Evolutionary conservation across 2,329 filamentous ascomycete genomes (phyloP).

Genomic region (Fonsecaea erecta): DNA sequence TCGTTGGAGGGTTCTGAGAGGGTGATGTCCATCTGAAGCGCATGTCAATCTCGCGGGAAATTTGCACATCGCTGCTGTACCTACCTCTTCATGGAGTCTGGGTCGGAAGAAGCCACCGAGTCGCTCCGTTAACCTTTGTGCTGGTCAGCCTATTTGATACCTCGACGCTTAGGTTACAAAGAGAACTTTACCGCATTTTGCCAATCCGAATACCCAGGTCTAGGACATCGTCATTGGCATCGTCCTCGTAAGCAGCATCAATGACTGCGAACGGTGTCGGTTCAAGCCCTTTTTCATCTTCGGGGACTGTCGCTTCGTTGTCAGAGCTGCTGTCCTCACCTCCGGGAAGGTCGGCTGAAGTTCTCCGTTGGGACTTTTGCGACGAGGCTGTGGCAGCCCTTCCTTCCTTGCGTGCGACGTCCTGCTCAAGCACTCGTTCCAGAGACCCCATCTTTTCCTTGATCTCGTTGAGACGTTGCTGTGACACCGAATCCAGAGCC

Average conservation of each 20-base stretch:
- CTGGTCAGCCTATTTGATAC: not conserved
- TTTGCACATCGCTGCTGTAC: slow-evolving; percentile 28
- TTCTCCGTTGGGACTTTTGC: slow-evolving; percentile 53
- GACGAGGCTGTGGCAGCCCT: slow-evolving; percentile 6
- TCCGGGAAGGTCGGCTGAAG: slow-evolving; percentile 36
- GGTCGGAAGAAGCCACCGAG: slow-evolving; percentile 74
- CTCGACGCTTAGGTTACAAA: not conserved
- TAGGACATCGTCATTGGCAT: slow-evolving; percentile 67
- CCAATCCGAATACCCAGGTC: slow-evolving; percentile 75
- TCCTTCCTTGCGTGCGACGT: slow-evolving; percentile 56
- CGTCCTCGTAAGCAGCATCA: slow-evolving; percentile 71
- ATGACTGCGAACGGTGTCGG: slow-evolving; percentile 65
- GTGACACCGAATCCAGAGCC: slow-evolving; percentile 70
- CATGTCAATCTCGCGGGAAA: slow-evolving; percentile 14
- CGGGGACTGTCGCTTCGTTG: slow-evolving; percentile 46
- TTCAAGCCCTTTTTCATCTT: slow-evolving; percentile 65
- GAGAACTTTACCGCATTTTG: slow-evolving; percentile 59
- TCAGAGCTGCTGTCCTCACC: slow-evolving; percentile 61
- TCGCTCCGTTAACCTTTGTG: slow-evolving; percentile 66
- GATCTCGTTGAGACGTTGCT: slow-evolving; percentile 73
- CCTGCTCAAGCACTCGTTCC: slow-evolving; percentile 70
- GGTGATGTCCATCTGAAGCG: slow-evolving; percentile 17
- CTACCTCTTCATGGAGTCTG: slow-evolving; percentile 71
- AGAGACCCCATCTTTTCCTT: slow-evolving; percentile 78
- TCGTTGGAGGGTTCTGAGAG: slow-evolving; percentile 30